These are phyloP conservation scores for Lunasporangiospora selenospora DNA, from an alignment of 192 early-diverging fungal species.

Conservation along the genomic window DNA sequence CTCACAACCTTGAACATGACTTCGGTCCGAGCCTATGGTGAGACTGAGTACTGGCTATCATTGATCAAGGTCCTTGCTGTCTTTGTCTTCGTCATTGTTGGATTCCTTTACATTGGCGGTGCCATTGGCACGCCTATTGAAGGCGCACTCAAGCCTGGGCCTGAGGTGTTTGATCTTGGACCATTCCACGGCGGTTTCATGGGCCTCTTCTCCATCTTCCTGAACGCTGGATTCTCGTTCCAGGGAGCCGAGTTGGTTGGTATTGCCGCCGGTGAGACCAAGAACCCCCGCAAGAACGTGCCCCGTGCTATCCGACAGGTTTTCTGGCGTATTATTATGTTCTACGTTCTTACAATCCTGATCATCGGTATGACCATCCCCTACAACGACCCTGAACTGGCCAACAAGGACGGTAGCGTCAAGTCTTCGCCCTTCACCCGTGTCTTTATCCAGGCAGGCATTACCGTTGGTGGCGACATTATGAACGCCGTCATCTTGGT, in stretches of 20 bases:
- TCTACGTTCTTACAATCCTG: constrained; percentile 81
- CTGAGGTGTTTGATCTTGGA: constrained; percentile 51
- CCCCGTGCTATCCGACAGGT: constrained; percentile 69
- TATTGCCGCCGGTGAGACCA: constrained; percentile 84
- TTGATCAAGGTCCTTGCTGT: constrained; percentile 80
- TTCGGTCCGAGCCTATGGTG: constrained; percentile 72
- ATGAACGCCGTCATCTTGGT: constrained; percentile 73
- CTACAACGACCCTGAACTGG: constrained; percentile 61
- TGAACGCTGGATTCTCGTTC: constrained; percentile 80
- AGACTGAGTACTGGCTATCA: constrained; percentile 79
- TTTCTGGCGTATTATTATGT: constrained; percentile 87
- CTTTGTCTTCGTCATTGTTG: constrained; percentile 78
- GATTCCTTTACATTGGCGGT: constrained; percentile 68
- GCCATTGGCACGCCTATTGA: constrained; percentile 58
- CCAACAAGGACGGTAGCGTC: constrained; percentile 51
- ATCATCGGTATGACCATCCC: constrained; percentile 84
- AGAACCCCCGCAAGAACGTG: constrained; percentile 76
- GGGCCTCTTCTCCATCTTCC: constrained; percentile 65
- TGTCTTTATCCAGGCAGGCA: constrained; percentile 65
- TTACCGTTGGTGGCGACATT: constrained; percentile 61
- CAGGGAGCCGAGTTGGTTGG: constrained; percentile 88
- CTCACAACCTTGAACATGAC: constrained; percentile 67
- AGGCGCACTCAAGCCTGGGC: constrained; percentile 44
- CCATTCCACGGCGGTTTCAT: constrained; percentile 66
- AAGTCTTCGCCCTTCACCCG: constrained; percentile 68